Evolutionary conservation across 2,329 filamentous ascomycete species (phyloP).

Genomic region (Penicillium janthinellum): DNA sequence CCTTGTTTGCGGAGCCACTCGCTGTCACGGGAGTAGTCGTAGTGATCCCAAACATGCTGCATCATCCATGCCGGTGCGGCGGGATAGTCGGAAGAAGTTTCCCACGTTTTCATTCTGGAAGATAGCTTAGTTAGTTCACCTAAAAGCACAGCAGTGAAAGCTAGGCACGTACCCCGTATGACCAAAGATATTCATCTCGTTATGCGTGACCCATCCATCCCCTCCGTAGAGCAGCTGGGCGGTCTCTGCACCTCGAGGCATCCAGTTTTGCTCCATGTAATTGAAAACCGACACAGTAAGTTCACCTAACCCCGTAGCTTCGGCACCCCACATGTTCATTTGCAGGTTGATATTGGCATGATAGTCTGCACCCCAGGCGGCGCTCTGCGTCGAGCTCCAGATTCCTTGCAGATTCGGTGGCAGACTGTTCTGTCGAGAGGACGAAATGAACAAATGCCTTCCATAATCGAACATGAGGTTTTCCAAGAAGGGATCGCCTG

Average conservation of each 20-base stretch:
- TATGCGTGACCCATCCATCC: conserved; percentile 54
- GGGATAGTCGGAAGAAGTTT: conserved; percentile 41
- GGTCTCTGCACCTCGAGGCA: conserved; percentile 56
- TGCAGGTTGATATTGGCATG: conserved; percentile 63
- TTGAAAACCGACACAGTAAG: conserved; percentile 48
- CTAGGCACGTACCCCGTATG: conserved; percentile 45
- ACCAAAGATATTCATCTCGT: conserved; percentile 62
- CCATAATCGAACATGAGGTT: conserved; percentile 56
- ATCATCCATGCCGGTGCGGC: conserved; percentile 60
- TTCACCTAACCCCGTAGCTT: conserved; percentile 11
- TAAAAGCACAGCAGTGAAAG: not conserved
- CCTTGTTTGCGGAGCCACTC: conserved; percentile 50
- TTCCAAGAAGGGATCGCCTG: conserved; percentile 53
- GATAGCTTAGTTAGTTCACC: not conserved
- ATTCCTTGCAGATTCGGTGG: conserved; percentile 61
- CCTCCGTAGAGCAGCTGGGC: conserved; percentile 58
- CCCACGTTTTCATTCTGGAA: conserved; percentile 45
- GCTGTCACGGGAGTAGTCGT: conserved; percentile 54
- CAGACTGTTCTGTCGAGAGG: conserved; percentile 53
- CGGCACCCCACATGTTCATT: conserved; percentile 60
- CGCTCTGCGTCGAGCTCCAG: conserved; percentile 53
- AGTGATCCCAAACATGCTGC: conserved; percentile 61
- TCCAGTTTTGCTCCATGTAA: conserved; percentile 58
- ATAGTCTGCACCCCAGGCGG: conserved; percentile 59
- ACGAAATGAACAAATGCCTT: conserved; percentile 57